Percentiles rank a stretch among this genome's conserved stretches.
phyloP scores from a whole-genome alignment of 371 early-diverging fungal species.

The Rhizomucor miehei region DNA sequence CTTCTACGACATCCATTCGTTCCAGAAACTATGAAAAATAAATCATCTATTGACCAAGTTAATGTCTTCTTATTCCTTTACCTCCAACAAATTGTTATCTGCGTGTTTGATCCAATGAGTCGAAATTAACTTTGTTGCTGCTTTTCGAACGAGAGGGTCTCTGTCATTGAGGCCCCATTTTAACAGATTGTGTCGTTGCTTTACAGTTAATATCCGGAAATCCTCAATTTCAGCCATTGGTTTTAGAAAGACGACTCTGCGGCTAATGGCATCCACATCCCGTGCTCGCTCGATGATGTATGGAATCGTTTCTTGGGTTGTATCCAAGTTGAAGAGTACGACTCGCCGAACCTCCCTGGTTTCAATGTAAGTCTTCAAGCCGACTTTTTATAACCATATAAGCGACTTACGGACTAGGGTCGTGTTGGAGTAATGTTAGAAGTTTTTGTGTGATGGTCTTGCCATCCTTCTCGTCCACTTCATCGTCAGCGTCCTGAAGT shows the following conservation, averaged over 20 bases:
- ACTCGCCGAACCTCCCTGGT: constrained; percentile 81
- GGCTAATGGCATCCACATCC: constrained; percentile 70
- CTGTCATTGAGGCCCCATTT: constrained; percentile 77
- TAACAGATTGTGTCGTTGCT: constrained; percentile 68
- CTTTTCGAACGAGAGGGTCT: constrained; percentile 69
- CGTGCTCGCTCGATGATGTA: constrained; percentile 71
- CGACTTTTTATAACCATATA: not conserved
- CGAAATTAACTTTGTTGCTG: constrained; percentile 70
- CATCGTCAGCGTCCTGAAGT: constrained; percentile 64
- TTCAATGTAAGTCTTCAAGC: not conserved
- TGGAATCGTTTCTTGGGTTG: constrained; percentile 61
- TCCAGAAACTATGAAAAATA: constrained; percentile 57
- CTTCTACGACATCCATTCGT: constrained; percentile 77
- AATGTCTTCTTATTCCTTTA: constrained; percentile 5
- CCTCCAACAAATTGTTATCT: constrained; percentile 71
- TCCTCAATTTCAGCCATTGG: constrained; percentile 66
- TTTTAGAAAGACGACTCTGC: constrained; percentile 65
- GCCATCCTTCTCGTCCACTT: constrained; percentile 53
- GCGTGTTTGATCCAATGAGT: constrained; percentile 78
- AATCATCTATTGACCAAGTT: not conserved
- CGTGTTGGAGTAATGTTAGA: constrained; percentile 64
- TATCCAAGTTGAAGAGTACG: constrained; percentile 74
- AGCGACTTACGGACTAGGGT: constrained; percentile 69
- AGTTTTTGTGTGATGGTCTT: constrained; percentile 64
- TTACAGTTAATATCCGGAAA: constrained; percentile 65